Base-by-base conservation (phyloP, 805 yeast genomes). In the Brettanomyces anomalus region DNA sequence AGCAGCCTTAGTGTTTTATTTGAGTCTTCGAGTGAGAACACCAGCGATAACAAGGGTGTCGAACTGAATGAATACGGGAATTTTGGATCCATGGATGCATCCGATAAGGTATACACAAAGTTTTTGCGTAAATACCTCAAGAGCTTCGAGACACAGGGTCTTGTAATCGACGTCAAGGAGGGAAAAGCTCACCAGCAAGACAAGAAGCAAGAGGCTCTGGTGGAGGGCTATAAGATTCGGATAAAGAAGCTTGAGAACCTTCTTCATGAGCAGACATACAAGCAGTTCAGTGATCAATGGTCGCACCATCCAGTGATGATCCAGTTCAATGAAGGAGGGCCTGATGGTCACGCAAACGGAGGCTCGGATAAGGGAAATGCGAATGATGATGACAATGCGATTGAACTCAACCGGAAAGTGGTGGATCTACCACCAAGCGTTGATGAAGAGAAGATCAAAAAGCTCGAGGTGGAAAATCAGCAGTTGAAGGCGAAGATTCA, bases 171-270 rank as follows among this genome's bases (percentile, higher is more conserved):
- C 15, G 32, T 73, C 57, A 67, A 63, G 43, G 56, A 62, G 24
- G 59, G 66, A 10, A 59, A 64, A 31, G 39, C 62, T 4, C 20
- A 43, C 8, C 43, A 36, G 11, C 14, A 49, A 2, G 43, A 49
- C 46, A 11, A 21, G 40, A 17, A 19, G 37, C 28, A 6, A 13
- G 56, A 62, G 3, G 77, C 70, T 36, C 53, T 72, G 11, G 64
- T 82, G 10, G 70, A 70, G 48, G 85, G 85, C 0, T 81, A 87
- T 49, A 81, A 81, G 56, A 61, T 75, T 10, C 66, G 95, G 42
- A 85, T 90, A 34, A 77, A 76, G 47, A 83, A 83, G 50, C 69
- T 90, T 41, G 96, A 88, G 51, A 81, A 76, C 43, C 61, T 87
- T 33, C 62, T 88, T 14, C 93, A 87, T 56, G 86, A 84, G 48